Evolutionary conservation across 2,329 filamentous ascomycete species (phyloP).

Genomic region (Aspergillus thermomutatus): DNA sequence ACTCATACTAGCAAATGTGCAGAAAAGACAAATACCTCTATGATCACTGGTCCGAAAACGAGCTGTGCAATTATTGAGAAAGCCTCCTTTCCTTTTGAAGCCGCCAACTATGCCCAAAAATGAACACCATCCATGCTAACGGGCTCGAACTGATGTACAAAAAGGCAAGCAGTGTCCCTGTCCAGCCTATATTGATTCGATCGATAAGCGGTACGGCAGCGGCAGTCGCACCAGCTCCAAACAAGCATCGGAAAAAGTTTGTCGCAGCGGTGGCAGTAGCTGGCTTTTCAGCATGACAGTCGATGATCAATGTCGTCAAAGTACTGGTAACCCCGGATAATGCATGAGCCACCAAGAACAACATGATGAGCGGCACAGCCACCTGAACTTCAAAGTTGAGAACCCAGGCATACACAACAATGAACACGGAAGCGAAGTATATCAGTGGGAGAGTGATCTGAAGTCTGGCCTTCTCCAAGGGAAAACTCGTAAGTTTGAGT

Average conservation of each 20-base stretch:
- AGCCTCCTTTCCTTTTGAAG: not conserved
- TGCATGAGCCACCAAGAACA: slow-evolving; percentile 17
- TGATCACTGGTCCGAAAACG: no score
- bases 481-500: slow-evolving; percentile 7
- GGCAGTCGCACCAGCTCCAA: slow-evolving; percentile 17
- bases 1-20: no score
- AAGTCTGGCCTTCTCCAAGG: slow-evolving; percentile 10
- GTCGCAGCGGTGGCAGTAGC: slow-evolving; percentile 20
- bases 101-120: not conserved
- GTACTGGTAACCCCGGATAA: slow-evolving; percentile 7
- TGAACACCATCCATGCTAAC: not conserved
- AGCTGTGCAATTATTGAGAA: not conserved
- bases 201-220: slow-evolving; percentile 19
- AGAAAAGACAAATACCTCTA: no score
- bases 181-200: slow-evolving; percentile 20
- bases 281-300: slow-evolving; percentile 12
- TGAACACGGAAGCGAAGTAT: not conserved
- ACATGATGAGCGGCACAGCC: slow-evolving; percentile 15
- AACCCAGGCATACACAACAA: slow-evolving; percentile 12
- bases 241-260: slow-evolving; percentile 15
- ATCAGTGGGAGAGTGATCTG: slow-evolving; percentile 2
- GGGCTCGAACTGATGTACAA: not conserved
- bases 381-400: slow-evolving; percentile 10
- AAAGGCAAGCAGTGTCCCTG: slow-evolving; percentile 4
- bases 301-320: slow-evolving; percentile 18